Evolutionary conservation across 768 basidiomycete species (phyloP).

Genomic region (Tulasnella sp.): DNA sequence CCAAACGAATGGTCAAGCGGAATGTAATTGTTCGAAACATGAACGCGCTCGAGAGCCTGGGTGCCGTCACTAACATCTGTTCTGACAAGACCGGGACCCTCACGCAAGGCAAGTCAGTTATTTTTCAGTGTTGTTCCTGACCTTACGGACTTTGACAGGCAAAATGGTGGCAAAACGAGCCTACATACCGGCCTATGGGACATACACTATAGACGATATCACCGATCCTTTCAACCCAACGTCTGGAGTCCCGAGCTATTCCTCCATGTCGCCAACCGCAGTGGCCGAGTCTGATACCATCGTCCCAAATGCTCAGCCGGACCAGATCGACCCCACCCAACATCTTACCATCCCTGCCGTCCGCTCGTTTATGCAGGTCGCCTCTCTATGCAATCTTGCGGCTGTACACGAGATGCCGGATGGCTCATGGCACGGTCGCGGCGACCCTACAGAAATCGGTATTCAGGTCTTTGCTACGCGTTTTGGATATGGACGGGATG

Average conservation of each 20-base stretch:
- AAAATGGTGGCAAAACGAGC: conserved; percentile 34
- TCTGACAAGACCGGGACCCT: conserved; percentile 45
- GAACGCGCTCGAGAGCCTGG: conserved; percentile 43
- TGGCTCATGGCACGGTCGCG: conserved; percentile 30
- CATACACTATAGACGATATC: conserved; percentile 22
- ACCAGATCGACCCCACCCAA: background rate
- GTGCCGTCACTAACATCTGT: conserved; percentile 40
- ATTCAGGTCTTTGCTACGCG: conserved; percentile 27
- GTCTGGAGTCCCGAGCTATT: conserved; percentile 18
- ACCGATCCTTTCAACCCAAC: conserved; percentile 22
- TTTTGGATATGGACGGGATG: background rate
- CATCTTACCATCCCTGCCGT: conserved; percentile 18
- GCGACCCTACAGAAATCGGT: conserved; percentile 35
- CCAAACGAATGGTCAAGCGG: conserved; percentile 37
- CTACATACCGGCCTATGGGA: conserved; percentile 28
- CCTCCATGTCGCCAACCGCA: background rate
- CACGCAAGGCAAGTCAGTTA: conserved; percentile 34
- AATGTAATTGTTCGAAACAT: conserved; percentile 40
- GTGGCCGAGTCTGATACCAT: background rate
- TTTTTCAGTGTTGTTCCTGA: background rate
- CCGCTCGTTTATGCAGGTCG: conserved; percentile 27
- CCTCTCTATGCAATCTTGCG: conserved; percentile 32
- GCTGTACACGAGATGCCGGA: conserved; percentile 25
- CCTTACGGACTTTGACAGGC: conserved; percentile 25
- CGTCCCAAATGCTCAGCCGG: conserved; percentile 7